Conservation (phyloP, 345 rosid species). For the Citrus medica region DNA sequence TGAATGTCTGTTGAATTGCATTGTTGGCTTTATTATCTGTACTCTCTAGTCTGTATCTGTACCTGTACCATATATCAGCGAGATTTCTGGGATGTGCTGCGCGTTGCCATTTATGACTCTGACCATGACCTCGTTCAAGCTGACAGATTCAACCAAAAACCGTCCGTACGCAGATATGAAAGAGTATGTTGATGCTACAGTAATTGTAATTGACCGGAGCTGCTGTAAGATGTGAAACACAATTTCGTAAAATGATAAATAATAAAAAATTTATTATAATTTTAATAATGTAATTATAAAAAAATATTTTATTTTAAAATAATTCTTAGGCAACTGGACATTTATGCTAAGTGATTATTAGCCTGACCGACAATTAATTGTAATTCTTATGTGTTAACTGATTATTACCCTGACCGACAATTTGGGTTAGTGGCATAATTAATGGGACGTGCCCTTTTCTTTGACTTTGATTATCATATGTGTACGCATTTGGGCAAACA, state of each 20-base stretch:
- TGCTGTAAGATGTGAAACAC: too few relatives aligned
- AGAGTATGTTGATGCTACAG: neutral
- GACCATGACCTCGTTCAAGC: neutral
- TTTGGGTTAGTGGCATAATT: slow-evolving; percentile 1
- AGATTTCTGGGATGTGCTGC: slow-evolving; percentile 36
- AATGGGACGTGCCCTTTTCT: neutral
- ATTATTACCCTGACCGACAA: neutral
- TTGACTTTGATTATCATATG: neutral
- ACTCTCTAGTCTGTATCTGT: too few relatives aligned
- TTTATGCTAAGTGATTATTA: too few relatives aligned
- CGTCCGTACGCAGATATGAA: slow-evolving; percentile 11
- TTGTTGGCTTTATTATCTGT: neutral
- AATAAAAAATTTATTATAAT: too few relatives aligned
- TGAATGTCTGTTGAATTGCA: neutral
- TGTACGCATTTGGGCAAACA: neutral
- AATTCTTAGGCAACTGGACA: too few relatives aligned
- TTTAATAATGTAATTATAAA: rapidly evolving
- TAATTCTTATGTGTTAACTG: slow-evolving; percentile 11
- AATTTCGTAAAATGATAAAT: too few relatives aligned
- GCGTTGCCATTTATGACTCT: too few relatives aligned
- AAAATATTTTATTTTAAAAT: too few relatives aligned
- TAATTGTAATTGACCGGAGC: neutral
- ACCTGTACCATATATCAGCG: slow-evolving; percentile 11
- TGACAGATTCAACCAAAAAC: slow-evolving; percentile 7
- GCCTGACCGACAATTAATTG: neutral